These are phyloP conservation scores for Leccinum broughii DNA, from an alignment of 768 basidiomycete species.

Conservation along the genomic window DNA sequence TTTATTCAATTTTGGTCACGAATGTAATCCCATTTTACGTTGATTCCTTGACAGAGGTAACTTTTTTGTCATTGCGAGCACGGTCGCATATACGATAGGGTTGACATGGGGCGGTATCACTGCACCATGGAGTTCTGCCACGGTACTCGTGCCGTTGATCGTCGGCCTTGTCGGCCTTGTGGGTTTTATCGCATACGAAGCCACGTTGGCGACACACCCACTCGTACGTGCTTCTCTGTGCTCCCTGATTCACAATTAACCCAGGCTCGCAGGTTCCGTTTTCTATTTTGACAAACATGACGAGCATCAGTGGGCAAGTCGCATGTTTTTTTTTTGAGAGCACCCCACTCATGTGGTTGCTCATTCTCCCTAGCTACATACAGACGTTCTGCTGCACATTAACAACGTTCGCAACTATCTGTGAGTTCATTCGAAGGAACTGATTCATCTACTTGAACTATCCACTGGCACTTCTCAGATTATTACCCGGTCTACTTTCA, in stretches of 20 bases:
- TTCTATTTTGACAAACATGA: conserved; percentile 29
- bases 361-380: conserved; percentile 20
- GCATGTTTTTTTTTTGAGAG: not conserved
- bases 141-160: conserved; percentile 43
- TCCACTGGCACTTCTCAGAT: conserved; percentile 25
- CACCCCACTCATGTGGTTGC: too few species aligned
- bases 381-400: conserved; percentile 26
- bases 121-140: conserved; percentile 42
- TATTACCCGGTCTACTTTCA: conserved; percentile 48
- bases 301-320: conserved; percentile 29
- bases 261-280: conserved; percentile 11
- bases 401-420: conserved; percentile 16
- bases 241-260: not conserved
- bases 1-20: too few species aligned
- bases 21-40: not conserved
- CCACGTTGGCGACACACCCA: conserved; percentile 26
- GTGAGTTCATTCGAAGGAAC: conserved; percentile 14
- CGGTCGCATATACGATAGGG: conserved; percentile 38
- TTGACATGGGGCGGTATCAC: conserved; percentile 50
- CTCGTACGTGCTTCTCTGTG: conserved; percentile 24
- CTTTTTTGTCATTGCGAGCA: conserved; percentile 38
- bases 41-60: conserved; percentile 38
- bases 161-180: conserved; percentile 42
- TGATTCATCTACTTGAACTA: not conserved
- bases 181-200: conserved; percentile 43